Evolutionary conservation across 495 filamentous ascomycete genomes (phyloP), one percentile per base, ranked within the genome.

Genomic region (Penicillium silybi): DNA sequence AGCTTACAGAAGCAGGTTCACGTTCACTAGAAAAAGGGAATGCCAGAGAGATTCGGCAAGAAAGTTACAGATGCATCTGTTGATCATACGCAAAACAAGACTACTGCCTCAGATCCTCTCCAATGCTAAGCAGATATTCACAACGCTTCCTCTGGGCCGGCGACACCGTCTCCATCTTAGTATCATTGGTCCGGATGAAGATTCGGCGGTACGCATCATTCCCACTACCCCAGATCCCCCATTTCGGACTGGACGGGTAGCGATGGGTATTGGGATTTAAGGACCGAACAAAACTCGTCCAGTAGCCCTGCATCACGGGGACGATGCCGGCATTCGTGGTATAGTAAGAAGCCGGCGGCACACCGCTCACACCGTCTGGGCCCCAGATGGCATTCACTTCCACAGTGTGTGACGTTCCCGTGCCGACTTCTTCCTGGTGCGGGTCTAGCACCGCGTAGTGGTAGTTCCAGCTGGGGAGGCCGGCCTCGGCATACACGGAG

Each of bases 321-420:
- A 80, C 65, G 6, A 84, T 79, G 0, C 64, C 58, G 13, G 65
- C 73, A 51, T 86, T 84, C 3, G 56, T 68, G 4, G 70, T 72
- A 19, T 55, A 63, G 50, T 89, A 87, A 25, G 79, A 84, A 13
- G 62, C 58, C 4, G 84, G 85, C 13, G 72, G 63, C 1, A 41
- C 53, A 0, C 63, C 61, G 38, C 58, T 67, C 3, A 73, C 67
- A 58, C 79, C 66, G 11, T 72, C 52, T 0, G 73, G 75, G 3
- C 79, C 75, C 76, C 80, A 89, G 37, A 89, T 80, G 1, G 85
- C 82, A 41, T 75, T 72, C 8, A 81, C 43, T 58, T 89, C 86
- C 1, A 80, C 73, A 0, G 79, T 82, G 50, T 91, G 86, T 4
- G 76, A 69, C 0, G 82, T 81, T 6, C 87, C 87, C 0, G 75